Base-by-base conservation (phyloP, 2,329 filamentous ascomycete genomes). In the Neoascochyta sp. region DNA sequence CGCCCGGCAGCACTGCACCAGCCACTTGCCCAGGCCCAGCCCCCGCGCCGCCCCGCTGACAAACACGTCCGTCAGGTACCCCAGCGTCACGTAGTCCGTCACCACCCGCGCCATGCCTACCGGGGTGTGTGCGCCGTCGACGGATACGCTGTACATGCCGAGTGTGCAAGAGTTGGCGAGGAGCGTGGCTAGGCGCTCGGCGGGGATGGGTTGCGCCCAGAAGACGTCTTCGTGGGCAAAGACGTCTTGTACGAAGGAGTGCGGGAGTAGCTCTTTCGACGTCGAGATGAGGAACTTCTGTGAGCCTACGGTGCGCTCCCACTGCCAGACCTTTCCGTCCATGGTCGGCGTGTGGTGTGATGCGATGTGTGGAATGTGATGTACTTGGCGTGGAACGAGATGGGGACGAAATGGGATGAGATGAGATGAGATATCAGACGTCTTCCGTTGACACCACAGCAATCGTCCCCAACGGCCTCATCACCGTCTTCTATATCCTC, bases 41-140 rank as follows among this genome's bases (percentile, higher is more conserved):
- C 74, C 71, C 51, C 81, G 79, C 47, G 78, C 75, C 21, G 72
- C 68, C 0, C 73, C 66, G 3, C 76, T 55, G 13, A 86, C 66
- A 55, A 81, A 86, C 12, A 85, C 76, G 49, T 86, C 82, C 15
- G 81, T 81, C 21, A 83, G 61, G 47, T 83, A 87, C 18, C 74
- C 79, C 45, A 85, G 77, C 0, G 81, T 82, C 25, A 78, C 71
- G 47, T 75, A 73, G 59, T 87, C 83, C 7, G 82, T 87, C 29
- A 86, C 65, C n/a, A 83, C 58, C 18, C 83, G 70, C 1, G 71
- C 73, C 33, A 81, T 69, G 1, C 78, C 79, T 27, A 83, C 66
- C 45, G 70, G 64, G n/a, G 57, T 53, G 7, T 47, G 51, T 15
- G 27, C 14, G 9, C 29, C 31, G 6, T 24, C 21, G 9, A 32